These are phyloP conservation scores for Rhynchospora tenuis DNA, from an alignment of 176 grass and related monocot genomes.

Conservation along the genomic window DNA sequence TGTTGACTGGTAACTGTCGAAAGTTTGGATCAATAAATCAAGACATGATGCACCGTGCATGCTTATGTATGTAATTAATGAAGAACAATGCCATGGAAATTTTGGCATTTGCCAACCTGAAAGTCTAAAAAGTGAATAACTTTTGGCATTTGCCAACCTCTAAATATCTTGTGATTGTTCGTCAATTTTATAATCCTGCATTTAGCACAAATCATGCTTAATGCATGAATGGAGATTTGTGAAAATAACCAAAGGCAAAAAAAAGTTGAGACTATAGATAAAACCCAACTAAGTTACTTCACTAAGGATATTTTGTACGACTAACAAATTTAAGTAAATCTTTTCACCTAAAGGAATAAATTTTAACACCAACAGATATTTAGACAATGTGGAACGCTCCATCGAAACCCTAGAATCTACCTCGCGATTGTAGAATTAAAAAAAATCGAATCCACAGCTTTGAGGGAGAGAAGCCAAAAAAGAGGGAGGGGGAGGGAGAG, in stretches of 20 bases:
- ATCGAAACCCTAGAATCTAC: too few relatives aligned
- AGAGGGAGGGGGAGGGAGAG: too few relatives aligned
- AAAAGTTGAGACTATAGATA: not conserved
- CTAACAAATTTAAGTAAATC: not conserved
- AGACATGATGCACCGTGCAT: not conserved
- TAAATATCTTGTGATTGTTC: constrained; percentile 53
- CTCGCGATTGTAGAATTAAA: too few relatives aligned
- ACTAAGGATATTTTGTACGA: not conserved
- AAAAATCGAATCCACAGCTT: too few relatives aligned
- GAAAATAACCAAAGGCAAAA: not conserved
- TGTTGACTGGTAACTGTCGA: not conserved
- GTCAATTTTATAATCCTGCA: constrained; percentile 76
- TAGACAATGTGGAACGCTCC: too few relatives aligned
- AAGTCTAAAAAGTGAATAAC: too few relatives aligned
- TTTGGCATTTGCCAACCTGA: not conserved
- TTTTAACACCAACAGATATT: not conserved
- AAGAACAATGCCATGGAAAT: not conserved
- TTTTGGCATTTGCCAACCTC: too few relatives aligned
- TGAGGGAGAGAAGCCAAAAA: too few relatives aligned
- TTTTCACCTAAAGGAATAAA: not conserved
- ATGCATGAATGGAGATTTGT: not conserved
- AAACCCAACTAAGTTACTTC: not conserved
- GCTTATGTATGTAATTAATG: not conserved
- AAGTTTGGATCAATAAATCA: not conserved
- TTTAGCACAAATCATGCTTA: not conserved